phyloP scores from a whole-genome alignment of 768 basidiomycete species.

The Ramaria sp. region DNA sequence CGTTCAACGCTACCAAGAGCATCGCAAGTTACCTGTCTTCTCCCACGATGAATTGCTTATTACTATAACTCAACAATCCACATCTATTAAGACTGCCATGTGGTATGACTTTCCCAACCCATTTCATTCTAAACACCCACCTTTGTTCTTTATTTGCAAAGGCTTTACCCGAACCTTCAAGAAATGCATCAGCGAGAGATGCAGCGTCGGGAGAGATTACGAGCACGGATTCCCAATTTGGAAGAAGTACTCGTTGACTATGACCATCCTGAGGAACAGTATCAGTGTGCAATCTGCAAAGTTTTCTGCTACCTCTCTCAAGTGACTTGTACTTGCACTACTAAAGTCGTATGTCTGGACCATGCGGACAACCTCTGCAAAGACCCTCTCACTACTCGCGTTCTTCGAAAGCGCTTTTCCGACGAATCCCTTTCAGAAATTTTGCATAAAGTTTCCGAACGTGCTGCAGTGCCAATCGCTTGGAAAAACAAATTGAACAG shows the following conservation, averaged over 20 bases:
- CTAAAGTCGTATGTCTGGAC: conserved; percentile 73
- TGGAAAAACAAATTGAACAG: conserved; percentile 68
- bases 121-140: conserved; percentile 8
- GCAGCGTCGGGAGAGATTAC: conserved; percentile 49
- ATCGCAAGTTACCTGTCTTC: conserved; percentile 91
- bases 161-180: conserved; percentile 73
- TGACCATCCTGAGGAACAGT: conserved; percentile 87
- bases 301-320: conserved; percentile 93
- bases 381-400: conserved; percentile 42
- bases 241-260: conserved; percentile 62
- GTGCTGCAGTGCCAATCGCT: conserved; percentile 58
- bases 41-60: conserved; percentile 95
- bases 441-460: conserved; percentile 51
- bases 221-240: conserved; percentile 37
- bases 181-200: conserved; percentile 89
- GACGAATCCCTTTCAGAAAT: conserved; percentile 68
- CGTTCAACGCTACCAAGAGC: conserved; percentile 80
- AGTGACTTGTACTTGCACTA: conserved; percentile 71
- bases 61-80: conserved; percentile 94
- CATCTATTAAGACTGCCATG: conserved; percentile 82
- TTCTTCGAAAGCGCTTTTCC: conserved; percentile 70
- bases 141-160: conserved; percentile 21
- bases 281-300: conserved; percentile 91
- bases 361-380: conserved; percentile 72
- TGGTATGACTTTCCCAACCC: conserved; percentile 46